These are phyloP conservation scores for Pezicula neosporulosa DNA, from an alignment of 2,329 filamentous ascomycete genomes.

Conservation along the genomic window DNA sequence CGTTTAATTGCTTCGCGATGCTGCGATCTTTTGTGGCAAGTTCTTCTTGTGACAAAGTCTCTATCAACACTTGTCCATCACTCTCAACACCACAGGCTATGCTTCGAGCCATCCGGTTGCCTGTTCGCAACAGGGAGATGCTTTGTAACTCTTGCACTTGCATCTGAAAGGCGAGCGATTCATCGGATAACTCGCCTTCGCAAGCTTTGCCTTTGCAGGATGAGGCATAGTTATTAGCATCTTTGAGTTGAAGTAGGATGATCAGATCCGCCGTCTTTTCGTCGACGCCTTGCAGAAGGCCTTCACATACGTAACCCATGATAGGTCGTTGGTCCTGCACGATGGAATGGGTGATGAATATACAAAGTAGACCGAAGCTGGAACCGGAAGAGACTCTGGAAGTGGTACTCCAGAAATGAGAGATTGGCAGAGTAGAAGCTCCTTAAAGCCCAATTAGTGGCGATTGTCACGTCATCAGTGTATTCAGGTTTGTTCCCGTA, in stretches of 20 bases:
- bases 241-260: conserved; percentile 4
- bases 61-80: not conserved
- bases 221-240: not conserved
- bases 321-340: too few species aligned
- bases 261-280: conserved; percentile 2
- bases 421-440: too few species aligned
- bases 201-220: conserved; percentile 1
- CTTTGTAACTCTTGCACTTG: conserved; percentile 3
- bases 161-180: conserved; percentile 1
- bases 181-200: conserved; percentile 1
- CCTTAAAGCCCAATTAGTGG: too few species aligned
- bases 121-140: not conserved
- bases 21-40: conserved; percentile 2
- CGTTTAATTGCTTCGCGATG: not conserved
- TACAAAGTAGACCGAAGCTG: too few species aligned
- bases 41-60: conserved; percentile 3
- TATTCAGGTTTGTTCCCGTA: too few species aligned
- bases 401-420: too few species aligned
- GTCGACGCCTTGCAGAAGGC: conserved; percentile 1
- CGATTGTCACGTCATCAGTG: too few species aligned
- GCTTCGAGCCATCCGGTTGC: conserved; percentile 4
- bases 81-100: conserved; percentile 2
- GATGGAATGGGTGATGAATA: too few species aligned
- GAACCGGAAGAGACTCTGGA: too few species aligned
- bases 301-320: not conserved